Percentiles rank a stretch among this genome's conserved stretches.
Conservation (phyloP, 148 eudicot genomes). For the Silene conica region DNA sequence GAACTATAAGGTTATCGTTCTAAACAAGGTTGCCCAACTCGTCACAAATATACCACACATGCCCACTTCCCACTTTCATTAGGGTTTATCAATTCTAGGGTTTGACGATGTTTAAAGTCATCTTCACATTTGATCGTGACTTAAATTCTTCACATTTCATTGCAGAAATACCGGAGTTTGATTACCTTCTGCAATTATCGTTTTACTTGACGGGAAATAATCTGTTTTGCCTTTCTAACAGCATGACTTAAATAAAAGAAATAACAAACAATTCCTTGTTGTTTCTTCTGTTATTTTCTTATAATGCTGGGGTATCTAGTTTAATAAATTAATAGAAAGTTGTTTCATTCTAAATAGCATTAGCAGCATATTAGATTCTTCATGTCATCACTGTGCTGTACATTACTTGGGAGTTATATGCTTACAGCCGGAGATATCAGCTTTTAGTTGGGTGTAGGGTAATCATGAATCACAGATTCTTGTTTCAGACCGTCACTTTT, state of each 20-base stretch:
- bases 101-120: too few species aligned
- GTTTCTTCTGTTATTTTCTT: too few species aligned
- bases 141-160: background rate
- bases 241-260: too few species aligned
- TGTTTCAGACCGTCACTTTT: too few species aligned
- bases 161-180: background rate
- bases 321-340: background rate
- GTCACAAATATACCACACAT: background rate
- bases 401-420: background rate
- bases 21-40: background rate
- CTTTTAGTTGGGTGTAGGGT: slow-evolving; percentile 5
- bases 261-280: too few species aligned
- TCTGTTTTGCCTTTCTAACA: background rate
- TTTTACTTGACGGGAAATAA: background rate
- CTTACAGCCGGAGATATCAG: slow-evolving; percentile 18
- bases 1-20: background rate
- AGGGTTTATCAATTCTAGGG: too few species aligned
- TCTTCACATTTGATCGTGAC: background rate
- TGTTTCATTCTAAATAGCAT: background rate
- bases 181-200: background rate
- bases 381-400: slow-evolving; percentile 3
- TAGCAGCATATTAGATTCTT: background rate
- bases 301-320: background rate
- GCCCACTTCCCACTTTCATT: too few species aligned
- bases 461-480: too few species aligned